Base-by-base conservation (phyloP, 805 yeast genomes). In the Torulaspora quercuum region DNA sequence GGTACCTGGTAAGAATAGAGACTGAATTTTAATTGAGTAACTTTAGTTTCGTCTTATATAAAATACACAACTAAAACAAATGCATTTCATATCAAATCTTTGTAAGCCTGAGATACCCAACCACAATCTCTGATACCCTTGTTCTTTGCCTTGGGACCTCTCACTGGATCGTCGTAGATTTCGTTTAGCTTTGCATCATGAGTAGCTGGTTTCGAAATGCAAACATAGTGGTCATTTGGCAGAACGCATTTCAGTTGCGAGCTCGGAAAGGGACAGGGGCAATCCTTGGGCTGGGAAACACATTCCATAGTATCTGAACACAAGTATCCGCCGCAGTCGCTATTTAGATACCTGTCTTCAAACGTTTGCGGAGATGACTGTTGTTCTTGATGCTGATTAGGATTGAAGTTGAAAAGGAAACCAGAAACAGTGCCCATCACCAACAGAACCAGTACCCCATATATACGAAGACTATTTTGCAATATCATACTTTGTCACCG, bases 241-340 rank as follows among this genome's bases (percentile, higher is more conserved):
- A 85, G 65, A 2, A 72, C 56, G 60, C 98, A 92, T 53, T 85
- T 82, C 43, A 84, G 53, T 57, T 90, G 95, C 1, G 94, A 80
- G 41, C 78, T 76, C 1, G 95, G 92, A 55, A 77, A 90, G 2
- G 86, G 87, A 58, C 98, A 92, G 1, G 97, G 95, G 58, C 98
- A 92, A 34, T 80, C 83, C 6, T 70, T 48, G 0, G 86, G 76
- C 1, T 61, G 51, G 2, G 70, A 69, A 0, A 86, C 98, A 65
- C 98, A 92, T 7, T 69, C 69, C 25, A 79, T 67, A 0, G 97
- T 86, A 48, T 80, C 95, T 3, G 86, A 86, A 56, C 98, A 92
- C 22, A 90, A 61, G 57, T 80, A 90, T 5, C 67, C 65, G 7
- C 63, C 60, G 55, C 98, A 92, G 3, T 67, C 63, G 42, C 57